These are phyloP conservation scores for Cryptosporidium parvum DNA, from an alignment of 169 alveolate species.

Conservation along the genomic window DNA sequence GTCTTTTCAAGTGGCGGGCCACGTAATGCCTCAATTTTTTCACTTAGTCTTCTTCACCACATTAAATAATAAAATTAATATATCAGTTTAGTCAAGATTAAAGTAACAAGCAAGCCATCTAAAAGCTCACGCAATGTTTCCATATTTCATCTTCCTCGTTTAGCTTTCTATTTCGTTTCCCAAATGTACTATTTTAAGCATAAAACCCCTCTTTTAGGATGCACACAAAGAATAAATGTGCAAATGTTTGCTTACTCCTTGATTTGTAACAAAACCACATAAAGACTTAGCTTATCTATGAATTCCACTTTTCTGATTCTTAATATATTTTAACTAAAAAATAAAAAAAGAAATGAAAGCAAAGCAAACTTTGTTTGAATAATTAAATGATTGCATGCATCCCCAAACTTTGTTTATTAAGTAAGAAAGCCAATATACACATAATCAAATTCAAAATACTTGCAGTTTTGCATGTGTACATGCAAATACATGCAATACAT, in stretches of 20 bases:
- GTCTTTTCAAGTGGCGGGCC: constrained; percentile 77
- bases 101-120: neutral
- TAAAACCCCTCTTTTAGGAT: neutral
- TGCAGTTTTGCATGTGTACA: neutral
- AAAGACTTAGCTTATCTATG: neutral
- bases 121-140: neutral
- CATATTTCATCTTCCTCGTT: neutral
- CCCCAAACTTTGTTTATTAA: neutral
- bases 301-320: too few relatives aligned
- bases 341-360: too few relatives aligned
- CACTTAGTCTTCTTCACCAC: constrained; percentile 54
- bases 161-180: neutral
- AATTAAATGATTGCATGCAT: neutral
- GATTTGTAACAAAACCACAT: neutral
- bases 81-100: too few relatives aligned
- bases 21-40: constrained; percentile 63
- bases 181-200: neutral
- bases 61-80: neutral
- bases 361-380: neutral
- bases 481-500: neutral
- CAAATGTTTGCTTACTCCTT: too few relatives aligned
- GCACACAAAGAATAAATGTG: neutral
- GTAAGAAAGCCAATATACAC: neutral
- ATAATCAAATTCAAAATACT: neutral
- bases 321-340: too few relatives aligned